Percentiles rank a stretch among this genome's conserved stretches.
Evolutionary conservation across 2,329 filamentous ascomycete species (phyloP).

Genomic region (Aspergillus floridensis): DNA sequence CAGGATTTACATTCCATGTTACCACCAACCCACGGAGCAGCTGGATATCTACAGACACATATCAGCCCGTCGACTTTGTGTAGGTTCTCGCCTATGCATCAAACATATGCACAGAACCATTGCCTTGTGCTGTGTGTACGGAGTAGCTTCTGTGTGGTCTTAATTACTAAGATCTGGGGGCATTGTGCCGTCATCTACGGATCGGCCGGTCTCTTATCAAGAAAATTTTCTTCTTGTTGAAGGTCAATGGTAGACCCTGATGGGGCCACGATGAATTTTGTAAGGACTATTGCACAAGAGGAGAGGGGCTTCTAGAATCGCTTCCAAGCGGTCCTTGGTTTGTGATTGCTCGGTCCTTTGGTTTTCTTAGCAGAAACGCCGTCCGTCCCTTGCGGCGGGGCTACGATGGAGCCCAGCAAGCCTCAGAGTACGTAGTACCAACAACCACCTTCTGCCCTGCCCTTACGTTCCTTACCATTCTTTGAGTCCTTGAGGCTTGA

Average conservation of each 20-base stretch:
- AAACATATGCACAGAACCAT: too few relatives aligned
- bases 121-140: too few relatives aligned
- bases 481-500: too few relatives aligned
- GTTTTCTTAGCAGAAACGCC: conserved; percentile 1
- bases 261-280: conserved; percentile 6
- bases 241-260: conserved; percentile 2
- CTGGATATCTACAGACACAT: too few relatives aligned
- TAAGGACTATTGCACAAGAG: not conserved
- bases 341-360: not conserved
- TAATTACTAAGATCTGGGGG: not conserved
- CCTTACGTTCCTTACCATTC: too few relatives aligned
- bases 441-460: too few relatives aligned
- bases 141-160: not conserved
- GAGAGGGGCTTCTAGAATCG: conserved; percentile 4
- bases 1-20: not conserved
- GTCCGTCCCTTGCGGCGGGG: not conserved
- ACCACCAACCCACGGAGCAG: too few relatives aligned
- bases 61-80: not conserved
- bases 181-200: not conserved
- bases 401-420: not conserved
- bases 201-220: not conserved
- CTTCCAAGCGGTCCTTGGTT: not conserved
- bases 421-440: too few relatives aligned
- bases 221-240: not conserved
- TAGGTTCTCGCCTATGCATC: too few relatives aligned